Base-by-base conservation (phyloP, 371 early-diverging fungal genomes). In the Caulochytrium protostelioides region DNA sequence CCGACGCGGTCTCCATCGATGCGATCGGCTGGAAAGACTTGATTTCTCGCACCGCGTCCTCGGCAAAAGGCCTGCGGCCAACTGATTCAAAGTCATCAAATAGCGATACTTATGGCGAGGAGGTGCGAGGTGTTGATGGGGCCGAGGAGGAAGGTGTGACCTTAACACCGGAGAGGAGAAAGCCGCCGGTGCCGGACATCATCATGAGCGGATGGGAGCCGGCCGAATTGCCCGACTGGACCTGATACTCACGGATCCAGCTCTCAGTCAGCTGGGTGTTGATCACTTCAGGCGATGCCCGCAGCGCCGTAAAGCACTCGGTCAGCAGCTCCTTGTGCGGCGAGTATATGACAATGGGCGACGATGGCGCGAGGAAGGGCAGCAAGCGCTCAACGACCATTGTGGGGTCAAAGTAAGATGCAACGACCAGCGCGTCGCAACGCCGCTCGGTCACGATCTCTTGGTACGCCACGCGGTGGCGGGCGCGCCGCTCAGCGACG, bases 171-270 rank as follows among this genome's bases (percentile, higher is more conserved):
- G n/a, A n/a, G n/a, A 94, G 48, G 17, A 94, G 39, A 30, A 65
- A 81, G 0, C 92, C 92, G 23, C 91, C 90, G 20, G 70, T 65
- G 19, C 78, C 79, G 42, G 72, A 73, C 38, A 68, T 85, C 36
- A 53, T 78, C 92, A 91, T 94, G 34, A 69, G 47, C n/a, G 95
- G 95, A 44, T 89, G 92, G 9, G 82, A 87, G 37, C 91, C 73
- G 17, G 76, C 76, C 1, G 82, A 13, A 3, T 31, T 33, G 22
- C 28, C 22, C 4, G 9, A 76, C 27, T 80, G 54, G 3, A 90
- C 87, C 62, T 85, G 90, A 50, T 87, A 84, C 43, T 82, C 74
- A 14, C 95, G 63, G 23, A 86, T 46, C 75, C 79, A 83, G 42
- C 79, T 79, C 45, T 89, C 89, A 0, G 78, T 70, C 22, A 95